A percentile compares a stretch with the other conserved stretches of the same genome.
Conservation (phyloP, 2,329 filamentous ascomycete genomes). For the Colletotrichum gigasporum region DNA sequence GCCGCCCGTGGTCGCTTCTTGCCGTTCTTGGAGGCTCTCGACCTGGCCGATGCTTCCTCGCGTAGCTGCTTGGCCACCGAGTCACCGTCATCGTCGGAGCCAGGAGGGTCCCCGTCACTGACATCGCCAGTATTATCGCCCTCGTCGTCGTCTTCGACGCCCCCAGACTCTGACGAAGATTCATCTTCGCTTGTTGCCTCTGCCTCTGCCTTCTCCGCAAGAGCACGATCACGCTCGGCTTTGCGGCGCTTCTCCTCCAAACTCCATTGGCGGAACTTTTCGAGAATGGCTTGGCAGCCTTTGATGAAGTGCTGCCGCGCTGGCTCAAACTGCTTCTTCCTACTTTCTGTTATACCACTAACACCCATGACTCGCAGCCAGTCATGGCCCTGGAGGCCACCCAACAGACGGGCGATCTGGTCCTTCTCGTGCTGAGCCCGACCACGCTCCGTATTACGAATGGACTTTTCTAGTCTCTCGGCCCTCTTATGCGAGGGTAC, state of each 20-base stretch:
- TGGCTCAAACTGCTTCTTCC: slow-evolving; percentile 86
- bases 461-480: slow-evolving; percentile 68
- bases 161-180: slow-evolving; percentile 37
- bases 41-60: slow-evolving; percentile 71
- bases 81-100: slow-evolving; percentile 73
- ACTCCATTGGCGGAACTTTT: slow-evolving; percentile 90
- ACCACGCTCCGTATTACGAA: slow-evolving; percentile 71
- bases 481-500: slow-evolving; percentile 65
- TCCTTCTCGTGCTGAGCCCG: slow-evolving; percentile 74
- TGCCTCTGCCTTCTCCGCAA: slow-evolving; percentile 57
- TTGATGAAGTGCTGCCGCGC: slow-evolving; percentile 86
- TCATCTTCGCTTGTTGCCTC: slow-evolving; percentile 31
- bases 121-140: slow-evolving; percentile 36
- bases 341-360: slow-evolving; percentile 82
- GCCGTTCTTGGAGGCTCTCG: slow-evolving; percentile 47
- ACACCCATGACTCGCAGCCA: slow-evolving; percentile 95
- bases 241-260: slow-evolving; percentile 88
- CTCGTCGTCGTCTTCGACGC: slow-evolving; percentile 43
- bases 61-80: slow-evolving; percentile 79
- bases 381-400: slow-evolving; percentile 88
- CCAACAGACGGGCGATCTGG: slow-evolving; percentile 73
- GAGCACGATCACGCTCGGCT: slow-evolving; percentile 75
- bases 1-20: slow-evolving; percentile 40
- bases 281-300: slow-evolving; percentile 82
- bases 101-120: slow-evolving; percentile 55